These are phyloP conservation scores for Coniferiporia weirii DNA, from an alignment of 1,284 basidiomycete species.

Conservation along the genomic window DNA sequence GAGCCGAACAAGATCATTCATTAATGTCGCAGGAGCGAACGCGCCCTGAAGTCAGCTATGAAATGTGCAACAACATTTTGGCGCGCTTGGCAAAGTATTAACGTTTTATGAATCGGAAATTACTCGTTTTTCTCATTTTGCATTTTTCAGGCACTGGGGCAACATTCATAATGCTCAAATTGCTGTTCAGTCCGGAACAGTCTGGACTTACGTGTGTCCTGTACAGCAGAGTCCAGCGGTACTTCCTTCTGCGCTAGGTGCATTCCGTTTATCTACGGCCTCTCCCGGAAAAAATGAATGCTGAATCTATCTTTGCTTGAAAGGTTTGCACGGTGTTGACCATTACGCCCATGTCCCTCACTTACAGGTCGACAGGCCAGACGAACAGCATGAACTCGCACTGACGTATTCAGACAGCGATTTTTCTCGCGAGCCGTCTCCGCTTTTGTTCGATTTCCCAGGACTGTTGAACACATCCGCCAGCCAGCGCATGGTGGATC, in stretches of 20 bases:
- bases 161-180: conserved; percentile 18
- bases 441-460: conserved; percentile 18
- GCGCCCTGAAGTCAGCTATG: conserved; percentile 14
- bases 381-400: conserved; percentile 14
- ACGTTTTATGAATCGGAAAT: not conserved
- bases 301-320: not conserved
- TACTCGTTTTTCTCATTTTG: not conserved
- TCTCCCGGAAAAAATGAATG: not conserved
- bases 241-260: conserved; percentile 17
- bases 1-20: conserved; percentile 11
- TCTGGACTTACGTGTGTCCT: conserved; percentile 16
- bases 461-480: conserved; percentile 7
- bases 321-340: conserved; percentile 16
- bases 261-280: not conserved
- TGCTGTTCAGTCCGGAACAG: conserved; percentile 13
- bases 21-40: conserved; percentile 2
- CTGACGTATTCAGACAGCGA: conserved; percentile 18
- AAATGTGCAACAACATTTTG: conserved; percentile 16
- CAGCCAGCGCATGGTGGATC: conserved; percentile 3
- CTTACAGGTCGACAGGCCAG: conserved; percentile 7
- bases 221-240: conserved; percentile 18
- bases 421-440: conserved; percentile 17
- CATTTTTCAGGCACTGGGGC: conserved; percentile 14
- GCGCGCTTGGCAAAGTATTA: conserved; percentile 13
- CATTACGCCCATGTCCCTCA: conserved; percentile 11